Percentiles rank a stretch among this genome's conserved stretches.
These are phyloP conservation scores for Microstegium vimineum DNA, from an alignment of 176 grass and related monocot species.

Conservation along the genomic window DNA sequence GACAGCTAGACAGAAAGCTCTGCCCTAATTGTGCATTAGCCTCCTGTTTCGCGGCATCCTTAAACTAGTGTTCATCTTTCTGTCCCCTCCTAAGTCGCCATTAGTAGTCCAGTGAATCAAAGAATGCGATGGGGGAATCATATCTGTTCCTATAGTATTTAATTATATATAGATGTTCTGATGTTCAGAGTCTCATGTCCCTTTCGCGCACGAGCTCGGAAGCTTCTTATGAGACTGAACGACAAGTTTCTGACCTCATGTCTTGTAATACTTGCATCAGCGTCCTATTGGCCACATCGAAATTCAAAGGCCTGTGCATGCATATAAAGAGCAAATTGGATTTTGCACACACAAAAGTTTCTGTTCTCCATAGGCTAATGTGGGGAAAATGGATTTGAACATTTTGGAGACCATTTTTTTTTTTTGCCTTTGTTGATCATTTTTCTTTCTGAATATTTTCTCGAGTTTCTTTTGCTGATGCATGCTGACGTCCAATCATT, in stretches of 20 bases:
- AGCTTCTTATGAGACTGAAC: slow-evolving; percentile 22
- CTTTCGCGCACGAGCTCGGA: not conserved
- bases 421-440: not conserved
- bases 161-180: not conserved
- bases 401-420: not conserved
- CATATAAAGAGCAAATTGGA: not conserved
- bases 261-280: slow-evolving; percentile 1
- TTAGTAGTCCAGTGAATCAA: slow-evolving; percentile 4
- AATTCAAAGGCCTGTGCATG: not conserved
- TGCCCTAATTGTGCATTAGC: slow-evolving; percentile 12
- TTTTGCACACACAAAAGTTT: not conserved
- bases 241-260: not conserved
- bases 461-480: not conserved
- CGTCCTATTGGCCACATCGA: not conserved
- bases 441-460: not conserved
- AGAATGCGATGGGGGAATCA: not conserved
- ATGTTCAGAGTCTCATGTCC: not conserved
- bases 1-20: slow-evolving; percentile 43
- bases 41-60: not conserved
- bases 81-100: slow-evolving; percentile 21
- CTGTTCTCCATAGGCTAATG: too few species aligned
- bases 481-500: not conserved
- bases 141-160: not conserved
- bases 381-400: not conserved
- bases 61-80: slow-evolving; percentile 10